Percentiles rank a stretch among this genome's conserved stretches.
Evolutionary conservation across 2,329 filamentous ascomycete genomes (phyloP).

Genomic region (Neonectria ditissima): DNA sequence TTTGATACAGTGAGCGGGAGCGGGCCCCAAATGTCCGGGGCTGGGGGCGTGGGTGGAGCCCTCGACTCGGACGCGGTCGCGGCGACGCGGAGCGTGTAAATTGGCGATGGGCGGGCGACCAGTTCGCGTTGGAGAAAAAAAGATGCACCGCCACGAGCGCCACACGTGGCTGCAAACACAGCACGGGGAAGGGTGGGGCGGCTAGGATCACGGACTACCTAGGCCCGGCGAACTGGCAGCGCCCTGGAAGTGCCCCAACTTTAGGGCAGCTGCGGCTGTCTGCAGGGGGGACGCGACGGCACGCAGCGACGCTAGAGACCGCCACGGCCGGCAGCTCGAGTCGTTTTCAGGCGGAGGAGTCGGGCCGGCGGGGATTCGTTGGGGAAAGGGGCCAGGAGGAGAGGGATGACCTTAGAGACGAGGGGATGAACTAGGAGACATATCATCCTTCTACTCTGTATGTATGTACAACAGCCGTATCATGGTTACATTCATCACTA

Average conservation of each 20-base stretch:
- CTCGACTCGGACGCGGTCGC: slow-evolving; percentile 39
- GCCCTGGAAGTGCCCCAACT: not conserved
- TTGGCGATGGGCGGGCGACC: slow-evolving; percentile 42
- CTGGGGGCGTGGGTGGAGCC: slow-evolving; percentile 40
- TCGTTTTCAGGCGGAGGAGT: too few species aligned
- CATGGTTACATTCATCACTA: too few species aligned
- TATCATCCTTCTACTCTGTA: too few species aligned
- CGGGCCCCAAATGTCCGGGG: slow-evolving; percentile 41
- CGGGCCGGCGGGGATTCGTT: too few species aligned
- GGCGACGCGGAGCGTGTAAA: slow-evolving; percentile 46
- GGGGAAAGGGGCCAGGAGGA: too few species aligned
- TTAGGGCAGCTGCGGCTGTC: slow-evolving; percentile 25
- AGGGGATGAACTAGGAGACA: too few species aligned
- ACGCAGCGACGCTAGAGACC: slow-evolving; percentile 27
- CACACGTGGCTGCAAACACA: slow-evolving; percentile 13
- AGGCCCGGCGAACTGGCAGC: not conserved
- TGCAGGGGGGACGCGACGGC: slow-evolving; percentile 28
- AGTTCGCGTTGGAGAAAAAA: slow-evolving; percentile 36
- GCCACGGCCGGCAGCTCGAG: slow-evolving; percentile 10
- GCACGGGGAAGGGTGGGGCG: not conserved
- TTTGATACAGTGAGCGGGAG: slow-evolving; percentile 21
- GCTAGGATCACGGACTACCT: not conserved
- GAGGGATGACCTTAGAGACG: too few species aligned
- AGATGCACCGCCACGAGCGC: slow-evolving; percentile 24
- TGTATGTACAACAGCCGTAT: too few species aligned